Base-by-base conservation (phyloP, 148 eudicot genomes). In the Rhododendron mucronatum region DNA sequence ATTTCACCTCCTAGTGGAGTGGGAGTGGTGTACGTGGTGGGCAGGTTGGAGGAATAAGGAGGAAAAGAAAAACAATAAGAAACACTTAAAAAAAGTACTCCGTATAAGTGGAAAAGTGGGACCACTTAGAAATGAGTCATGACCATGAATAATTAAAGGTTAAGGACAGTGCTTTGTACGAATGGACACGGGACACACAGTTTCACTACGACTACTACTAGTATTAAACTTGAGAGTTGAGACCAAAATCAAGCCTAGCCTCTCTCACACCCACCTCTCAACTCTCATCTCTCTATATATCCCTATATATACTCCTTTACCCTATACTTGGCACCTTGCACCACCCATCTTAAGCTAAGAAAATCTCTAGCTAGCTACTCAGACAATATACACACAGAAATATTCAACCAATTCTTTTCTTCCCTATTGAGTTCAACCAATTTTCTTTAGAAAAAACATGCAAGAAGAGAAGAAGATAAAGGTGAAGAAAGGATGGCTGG, bases 401-500 rank as follows among this genome's bases (percentile, higher is more conserved):
- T 67, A 67, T 3, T 28, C 15, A 28, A 28, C 12, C 2, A 33
- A 33, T 76, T 41, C n/a, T 39, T 41, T 76, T 41, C 47, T 39
- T 18, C 20, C 18, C 35, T 28, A 12, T 37, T 74, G 78, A 30
- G 18, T 14, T 18, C 39, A 75, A 33, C 39, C 79, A 28, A 4
- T 10, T 37, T 39, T 33, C 39, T 13, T 75, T 39, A 7, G 50
- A 10, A 77, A 21, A 1, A 51, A 81, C 37, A 81, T 81, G 65
- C 83, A 81, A 59, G 83, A 81, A 81, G 41, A 81, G 21, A 81
- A 51, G 63, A 81, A 81, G 83, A 30, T 53, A 45, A 81, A 81
- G 83, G 39, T 81, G 41, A 81, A 81, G 83, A 81, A 81, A 81
- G 83, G 83, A 9, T 81, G 83, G 83, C 37, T 81, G 15, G 83